Evolutionary conservation across 805 yeast species (phyloP).

Genomic region (Debaryomyces maramus): DNA sequence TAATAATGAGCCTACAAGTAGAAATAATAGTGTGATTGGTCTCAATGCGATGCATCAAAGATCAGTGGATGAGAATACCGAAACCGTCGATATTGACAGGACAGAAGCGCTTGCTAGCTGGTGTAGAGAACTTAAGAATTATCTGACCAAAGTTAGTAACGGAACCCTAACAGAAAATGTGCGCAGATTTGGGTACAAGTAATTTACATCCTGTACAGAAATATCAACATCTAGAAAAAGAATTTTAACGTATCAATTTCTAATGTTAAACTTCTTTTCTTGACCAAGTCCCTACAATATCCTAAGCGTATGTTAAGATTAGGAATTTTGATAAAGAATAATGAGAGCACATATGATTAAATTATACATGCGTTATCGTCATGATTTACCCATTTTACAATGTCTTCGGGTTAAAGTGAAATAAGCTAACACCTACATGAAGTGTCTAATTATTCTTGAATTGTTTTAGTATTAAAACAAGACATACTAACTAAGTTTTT

Average conservation of each 20-base stretch:
- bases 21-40: conserved; percentile 5
- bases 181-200: not conserved
- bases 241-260: too few relatives aligned
- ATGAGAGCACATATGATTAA: conserved; percentile 20
- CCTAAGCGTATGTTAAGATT: too few relatives aligned
- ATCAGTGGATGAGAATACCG: conserved; percentile 11
- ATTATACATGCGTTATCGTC: conserved; percentile 48
- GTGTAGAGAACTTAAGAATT: conserved; percentile 13
- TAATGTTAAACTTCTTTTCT: too few relatives aligned
- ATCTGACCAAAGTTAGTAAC: conserved; percentile 4
- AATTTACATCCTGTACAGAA: not conserved
- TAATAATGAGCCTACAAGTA: not conserved
- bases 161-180: not conserved
- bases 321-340: not conserved
- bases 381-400: conserved; percentile 38
- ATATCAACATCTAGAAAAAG: too few relatives aligned
- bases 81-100: conserved; percentile 7
- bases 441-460: not conserved
- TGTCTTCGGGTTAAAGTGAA: conserved; percentile 40
- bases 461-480: not conserved
- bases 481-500: not conserved
- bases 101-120: conserved; percentile 14
- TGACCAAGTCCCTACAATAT: too few relatives aligned
- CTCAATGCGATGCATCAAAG: conserved; percentile 1
- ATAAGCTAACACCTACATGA: conserved; percentile 48